Conservation (phyloP, 2,329 filamentous ascomycete genomes). For the Colletotrichum coccodes region DNA sequence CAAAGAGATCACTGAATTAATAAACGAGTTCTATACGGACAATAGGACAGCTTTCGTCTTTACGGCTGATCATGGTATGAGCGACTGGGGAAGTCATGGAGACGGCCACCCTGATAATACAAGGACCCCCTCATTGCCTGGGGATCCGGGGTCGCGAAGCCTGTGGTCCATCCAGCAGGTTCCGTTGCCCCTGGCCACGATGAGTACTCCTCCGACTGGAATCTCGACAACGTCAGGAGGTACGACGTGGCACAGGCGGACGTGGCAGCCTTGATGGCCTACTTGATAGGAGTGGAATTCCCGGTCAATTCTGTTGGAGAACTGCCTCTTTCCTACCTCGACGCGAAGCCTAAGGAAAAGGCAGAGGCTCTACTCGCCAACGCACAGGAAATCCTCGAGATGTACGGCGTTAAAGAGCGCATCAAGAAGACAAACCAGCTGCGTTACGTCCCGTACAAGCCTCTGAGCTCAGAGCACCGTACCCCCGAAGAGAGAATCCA, state of each 20-base stretch:
- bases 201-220: conserved; percentile 91
- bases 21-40: conserved; percentile 87
- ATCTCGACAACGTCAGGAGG: conserved; percentile 79
- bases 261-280: conserved; percentile 94
- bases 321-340: conserved; percentile 84
- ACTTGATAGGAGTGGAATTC: conserved; percentile 87
- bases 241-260: conserved; percentile 96
- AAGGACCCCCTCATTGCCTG: conserved; percentile 91
- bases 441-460: conserved; percentile 79
- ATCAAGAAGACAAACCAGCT: conserved; percentile 81
- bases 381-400: conserved; percentile 87
- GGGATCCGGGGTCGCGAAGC: conserved; percentile 89
- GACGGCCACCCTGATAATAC: conserved; percentile 98
- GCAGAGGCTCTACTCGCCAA: conserved; percentile 87
- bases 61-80: conserved; percentile 99
- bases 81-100: conserved; percentile 98
- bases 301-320: conserved; percentile 97
- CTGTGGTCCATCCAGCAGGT: conserved; percentile 66
- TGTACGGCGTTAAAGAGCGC: conserved; percentile 94
- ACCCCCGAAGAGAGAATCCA: conserved; percentile 75
- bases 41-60: conserved; percentile 94
- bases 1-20: conserved; percentile 80
- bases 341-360: conserved; percentile 78
- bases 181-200: conserved; percentile 82
- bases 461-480: conserved; percentile 71